Percentiles rank a stretch among this genome's conserved stretches.
phyloP scores from a whole-genome alignment of 306 rosid species.

The Prunus mume region DNA sequence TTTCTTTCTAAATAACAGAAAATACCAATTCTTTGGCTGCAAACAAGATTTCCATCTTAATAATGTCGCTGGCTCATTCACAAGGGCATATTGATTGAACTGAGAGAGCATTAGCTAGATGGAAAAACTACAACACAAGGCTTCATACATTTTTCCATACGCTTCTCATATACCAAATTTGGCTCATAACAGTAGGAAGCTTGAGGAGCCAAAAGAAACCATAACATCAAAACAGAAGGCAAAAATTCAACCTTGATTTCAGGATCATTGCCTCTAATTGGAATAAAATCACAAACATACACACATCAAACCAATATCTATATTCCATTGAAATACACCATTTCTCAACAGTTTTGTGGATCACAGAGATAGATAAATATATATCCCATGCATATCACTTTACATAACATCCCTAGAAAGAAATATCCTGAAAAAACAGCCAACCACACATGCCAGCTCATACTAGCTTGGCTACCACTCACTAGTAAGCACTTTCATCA shows the following conservation, averaged over 20 bases:
- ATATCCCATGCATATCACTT: background rate
- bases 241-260: background rate
- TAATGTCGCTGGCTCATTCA: background rate
- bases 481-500: background rate
- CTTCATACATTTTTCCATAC: background rate
- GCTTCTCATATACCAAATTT: background rate
- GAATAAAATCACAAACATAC: constrained; percentile 1
- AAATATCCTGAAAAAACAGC: background rate
- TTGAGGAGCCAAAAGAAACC: background rate
- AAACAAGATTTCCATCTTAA: background rate
- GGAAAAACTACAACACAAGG: background rate
- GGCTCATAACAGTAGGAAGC: background rate
- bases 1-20: constrained; percentile 1
- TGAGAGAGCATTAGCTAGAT: background rate
- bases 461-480: background rate
- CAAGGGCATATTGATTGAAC: background rate
- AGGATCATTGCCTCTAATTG: background rate
- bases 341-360: background rate
- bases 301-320: background rate
- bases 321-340: background rate
- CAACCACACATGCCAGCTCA: background rate
- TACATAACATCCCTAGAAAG: background rate
- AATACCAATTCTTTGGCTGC: background rate
- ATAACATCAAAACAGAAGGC: background rate
- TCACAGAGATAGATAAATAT: background rate